These are phyloP conservation scores for Ophiostoma triangulosporum DNA, from an alignment of 2,329 filamentous ascomycete genomes.

Conservation along the genomic window DNA sequence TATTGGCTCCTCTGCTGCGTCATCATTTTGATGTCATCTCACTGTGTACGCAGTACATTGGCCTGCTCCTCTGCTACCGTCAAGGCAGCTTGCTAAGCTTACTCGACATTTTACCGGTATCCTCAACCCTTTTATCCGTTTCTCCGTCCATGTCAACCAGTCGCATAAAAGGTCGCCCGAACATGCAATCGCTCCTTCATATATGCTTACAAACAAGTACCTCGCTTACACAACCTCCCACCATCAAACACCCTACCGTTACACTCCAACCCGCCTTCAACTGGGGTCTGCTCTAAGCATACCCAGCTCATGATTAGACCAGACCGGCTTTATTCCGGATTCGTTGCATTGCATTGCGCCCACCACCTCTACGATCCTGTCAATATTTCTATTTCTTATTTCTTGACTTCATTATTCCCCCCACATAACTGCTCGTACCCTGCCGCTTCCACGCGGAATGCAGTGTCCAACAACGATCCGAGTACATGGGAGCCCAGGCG, in stretches of 20 bases:
- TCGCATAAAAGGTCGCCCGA: too few relatives aligned
- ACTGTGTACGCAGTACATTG: too few relatives aligned
- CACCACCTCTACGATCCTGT: background rate
- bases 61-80: too few relatives aligned
- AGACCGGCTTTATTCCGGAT: background rate
- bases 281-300: background rate
- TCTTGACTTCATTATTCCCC: background rate
- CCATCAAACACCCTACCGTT: background rate
- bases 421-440: constrained; percentile 1
- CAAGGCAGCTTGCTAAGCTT: too few relatives aligned
- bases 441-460: background rate
- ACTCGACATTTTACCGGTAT: too few relatives aligned
- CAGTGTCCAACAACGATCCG: background rate
- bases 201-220: too few relatives aligned
- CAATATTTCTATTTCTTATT: background rate
- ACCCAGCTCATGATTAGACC: background rate
- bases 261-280: background rate
- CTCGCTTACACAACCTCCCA: too few relatives aligned
- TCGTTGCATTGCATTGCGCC: background rate
- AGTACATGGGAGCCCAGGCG: background rate
- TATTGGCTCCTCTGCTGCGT: too few relatives aligned
- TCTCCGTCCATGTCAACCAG: too few relatives aligned
- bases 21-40: too few relatives aligned
- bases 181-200: too few relatives aligned
- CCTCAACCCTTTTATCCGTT: too few relatives aligned